phyloP scores from a whole-genome alignment of 345 rosid genomes.

The Litchi chinensis region DNA sequence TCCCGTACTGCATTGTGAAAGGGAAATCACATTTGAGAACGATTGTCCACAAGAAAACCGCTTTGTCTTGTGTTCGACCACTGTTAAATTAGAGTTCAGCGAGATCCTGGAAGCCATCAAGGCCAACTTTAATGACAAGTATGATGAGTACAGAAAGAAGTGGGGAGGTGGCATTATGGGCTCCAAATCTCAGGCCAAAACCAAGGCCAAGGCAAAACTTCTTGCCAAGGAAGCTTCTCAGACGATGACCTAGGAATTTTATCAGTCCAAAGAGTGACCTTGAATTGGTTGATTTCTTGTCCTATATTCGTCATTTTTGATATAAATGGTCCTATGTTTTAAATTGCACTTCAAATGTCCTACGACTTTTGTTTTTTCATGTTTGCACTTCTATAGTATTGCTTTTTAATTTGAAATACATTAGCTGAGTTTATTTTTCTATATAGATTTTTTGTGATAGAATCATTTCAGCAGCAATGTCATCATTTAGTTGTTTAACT shows the following conservation, averaged over 20 bases:
- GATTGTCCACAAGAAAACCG: constrained; percentile 75
- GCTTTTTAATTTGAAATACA: neutral
- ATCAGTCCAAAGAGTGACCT: neutral
- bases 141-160: constrained; percentile 73
- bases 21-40: constrained; percentile 78
- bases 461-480: neutral
- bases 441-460: neutral
- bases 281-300: neutral
- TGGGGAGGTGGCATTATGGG: constrained; percentile 95
- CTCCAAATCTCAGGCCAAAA: constrained; percentile 74
- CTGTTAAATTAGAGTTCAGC: constrained; percentile 80
- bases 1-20: constrained; percentile 83
- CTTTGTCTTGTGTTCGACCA: constrained; percentile 60
- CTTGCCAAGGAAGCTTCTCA: constrained; percentile 77
- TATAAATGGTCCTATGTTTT: neutral
- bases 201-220: constrained; percentile 69
- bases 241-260: constrained; percentile 48
- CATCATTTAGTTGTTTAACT: neutral
- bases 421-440: neutral
- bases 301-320: neutral
- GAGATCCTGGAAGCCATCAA: constrained; percentile 76
- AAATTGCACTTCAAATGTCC: neutral
- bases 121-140: constrained; percentile 82
- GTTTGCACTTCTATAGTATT: constrained; percentile 11
- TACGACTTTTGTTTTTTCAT: neutral